phyloP scores from a whole-genome alignment of 352 stramenopile genomes.

The Phytophthora uliginosa region DNA sequence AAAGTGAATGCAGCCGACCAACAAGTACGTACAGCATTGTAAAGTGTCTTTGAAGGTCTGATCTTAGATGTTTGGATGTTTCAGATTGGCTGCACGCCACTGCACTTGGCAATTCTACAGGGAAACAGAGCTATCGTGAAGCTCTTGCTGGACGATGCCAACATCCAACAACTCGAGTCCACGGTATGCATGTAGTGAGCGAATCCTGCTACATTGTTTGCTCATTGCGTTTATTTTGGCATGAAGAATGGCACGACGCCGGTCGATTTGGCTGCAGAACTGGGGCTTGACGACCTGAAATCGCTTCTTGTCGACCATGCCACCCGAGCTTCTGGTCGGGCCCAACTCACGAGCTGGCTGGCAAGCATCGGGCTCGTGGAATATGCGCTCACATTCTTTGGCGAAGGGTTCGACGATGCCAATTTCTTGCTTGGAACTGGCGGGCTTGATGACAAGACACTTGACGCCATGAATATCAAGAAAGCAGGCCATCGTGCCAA shows the following conservation, averaged over 20 bases:
- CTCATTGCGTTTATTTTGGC: slow-evolving; percentile 2
- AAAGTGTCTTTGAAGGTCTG: neutral
- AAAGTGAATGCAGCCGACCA: slow-evolving; percentile 38
- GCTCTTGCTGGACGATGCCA: slow-evolving; percentile 56
- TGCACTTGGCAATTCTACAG: slow-evolving; percentile 77
- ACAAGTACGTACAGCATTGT: slow-evolving; percentile 31
- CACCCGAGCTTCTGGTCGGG: slow-evolving; percentile 34
- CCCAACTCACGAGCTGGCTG: slow-evolving; percentile 71
- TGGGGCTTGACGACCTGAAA: slow-evolving; percentile 44
- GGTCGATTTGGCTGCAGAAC: slow-evolving; percentile 58
- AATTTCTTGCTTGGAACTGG: slow-evolving; percentile 61
- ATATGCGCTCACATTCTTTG: slow-evolving; percentile 59
- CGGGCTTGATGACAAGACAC: slow-evolving; percentile 49
- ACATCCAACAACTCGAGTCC: slow-evolving; percentile 46
- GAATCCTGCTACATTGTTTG: neutral
- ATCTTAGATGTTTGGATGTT: neutral
- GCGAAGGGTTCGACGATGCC: slow-evolving; percentile 75
- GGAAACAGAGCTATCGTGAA: slow-evolving; percentile 57
- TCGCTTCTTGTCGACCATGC: slow-evolving; percentile 51
- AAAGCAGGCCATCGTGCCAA: slow-evolving; percentile 83
- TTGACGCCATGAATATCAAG: slow-evolving; percentile 71
- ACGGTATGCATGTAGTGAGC: slow-evolving; percentile 40
- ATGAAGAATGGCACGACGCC: slow-evolving; percentile 62
- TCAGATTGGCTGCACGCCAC: slow-evolving; percentile 60
- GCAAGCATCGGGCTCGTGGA: slow-evolving; percentile 77